Base-by-base conservation (phyloP, 1,284 basidiomycete genomes). In the Inonotus obliquus region DNA sequence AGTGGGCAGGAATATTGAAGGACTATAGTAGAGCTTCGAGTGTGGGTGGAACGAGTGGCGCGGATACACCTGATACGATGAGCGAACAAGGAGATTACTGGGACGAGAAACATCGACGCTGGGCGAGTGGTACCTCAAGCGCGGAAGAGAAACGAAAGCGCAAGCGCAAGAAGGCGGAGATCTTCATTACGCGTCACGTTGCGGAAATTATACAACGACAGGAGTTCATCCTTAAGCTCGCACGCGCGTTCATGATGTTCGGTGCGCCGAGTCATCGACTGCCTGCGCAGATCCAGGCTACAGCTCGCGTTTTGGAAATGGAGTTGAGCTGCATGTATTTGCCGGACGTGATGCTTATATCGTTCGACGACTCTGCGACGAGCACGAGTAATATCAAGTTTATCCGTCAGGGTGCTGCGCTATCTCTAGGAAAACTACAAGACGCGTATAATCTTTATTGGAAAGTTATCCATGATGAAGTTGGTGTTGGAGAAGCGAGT, bases 201-300 rank as follows among this genome's bases (percentile, higher is more conserved):
- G 93, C 93, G 1, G 87, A 90, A 61, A 89, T 96, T 66, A 79
- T 96, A 53, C 85, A 89, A 68, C 82, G 95, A 19, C 93, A 96
- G 72, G 90, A 95, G 66, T 96, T 96, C 75, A 80, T 97, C 63
- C 77, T 96, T 72, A 96, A 96, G 77, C 83, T 96, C 44, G 84
- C 90, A 17, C 83, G 94, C 51, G 87, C 92, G 7, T 84, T 97
- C 79, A 96, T 96, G 92, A 95, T 95, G 92, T 96, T 95, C 67
- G 93, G 93, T 44, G 91, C 88, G 1, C 94, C 94, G n/a, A 86
- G 88, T 1, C 93, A 96, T 73, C 86, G 94, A 52, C 81, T 96
- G 51, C 91, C 90, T 70, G 84, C 91, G 5, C 94, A 96, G 73
- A 89, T 96, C 67, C 87, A 91, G 72, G 86, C 89, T 27, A 94